Conservation (phyloP, 2,329 filamentous ascomycete genomes). For the Zelopaecilomyces penicillatus region DNA sequence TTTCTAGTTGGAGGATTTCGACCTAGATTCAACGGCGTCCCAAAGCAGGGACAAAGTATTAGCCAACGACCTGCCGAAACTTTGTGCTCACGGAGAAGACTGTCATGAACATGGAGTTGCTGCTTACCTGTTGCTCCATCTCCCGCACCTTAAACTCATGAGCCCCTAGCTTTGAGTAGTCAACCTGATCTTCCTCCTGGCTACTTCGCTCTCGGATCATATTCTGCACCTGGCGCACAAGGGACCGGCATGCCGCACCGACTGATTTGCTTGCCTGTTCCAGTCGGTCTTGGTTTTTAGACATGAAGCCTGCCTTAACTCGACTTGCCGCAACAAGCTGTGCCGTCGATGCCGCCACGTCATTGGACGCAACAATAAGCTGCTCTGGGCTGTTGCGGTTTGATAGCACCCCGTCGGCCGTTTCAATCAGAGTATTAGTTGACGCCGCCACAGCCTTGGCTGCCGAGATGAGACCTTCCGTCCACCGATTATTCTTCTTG, state of each 20-base stretch:
- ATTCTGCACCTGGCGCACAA: constrained; percentile 88
- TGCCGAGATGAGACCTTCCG: constrained; percentile 91
- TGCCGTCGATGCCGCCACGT: constrained; percentile 90
- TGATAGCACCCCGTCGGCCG: constrained; percentile 88
- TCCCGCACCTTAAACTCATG: constrained; percentile 98
- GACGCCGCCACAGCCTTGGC: constrained; percentile 91
- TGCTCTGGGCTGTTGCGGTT: constrained; percentile 91
- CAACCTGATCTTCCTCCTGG: constrained; percentile 71
- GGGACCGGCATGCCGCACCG: constrained; percentile 72
- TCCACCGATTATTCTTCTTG: constrained; percentile 99
- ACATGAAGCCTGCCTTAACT: constrained; percentile 98
- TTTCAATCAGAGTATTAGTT: constrained; percentile 96
- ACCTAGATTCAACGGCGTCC: constrained; percentile 48
- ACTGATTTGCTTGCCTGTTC: constrained; percentile 91
- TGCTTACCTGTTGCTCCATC: constrained; percentile 94
- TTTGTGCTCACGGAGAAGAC: too few relatives aligned
- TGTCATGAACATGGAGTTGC: neutral
- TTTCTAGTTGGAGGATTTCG: constrained; percentile 94
- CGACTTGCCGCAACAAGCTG: constrained; percentile 92
- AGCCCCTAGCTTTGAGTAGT: constrained; percentile 79
- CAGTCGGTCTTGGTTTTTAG: constrained; percentile 85
- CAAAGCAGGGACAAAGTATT: neutral
- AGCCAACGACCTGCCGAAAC: too few relatives aligned
- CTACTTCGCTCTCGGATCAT: constrained; percentile 86
- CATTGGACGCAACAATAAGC: constrained; percentile 94